phyloP scores from a whole-genome alignment of 108 stramenopile genomes.

The Epithemia pelagica region DNA sequence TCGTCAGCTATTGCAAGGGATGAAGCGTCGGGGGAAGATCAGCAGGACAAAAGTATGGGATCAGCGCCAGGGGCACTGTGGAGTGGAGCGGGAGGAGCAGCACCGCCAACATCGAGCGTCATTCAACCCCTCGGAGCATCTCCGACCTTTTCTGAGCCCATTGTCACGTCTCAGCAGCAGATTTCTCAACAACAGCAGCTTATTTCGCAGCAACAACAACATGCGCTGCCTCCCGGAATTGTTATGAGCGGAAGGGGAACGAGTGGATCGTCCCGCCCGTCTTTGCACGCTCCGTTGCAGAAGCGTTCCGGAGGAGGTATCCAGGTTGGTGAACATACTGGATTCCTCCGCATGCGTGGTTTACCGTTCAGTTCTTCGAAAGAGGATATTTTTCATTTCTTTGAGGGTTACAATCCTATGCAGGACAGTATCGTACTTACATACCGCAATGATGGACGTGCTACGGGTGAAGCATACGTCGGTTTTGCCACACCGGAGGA shows the following conservation, averaged over 20 bases:
- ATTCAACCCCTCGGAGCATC: neutral
- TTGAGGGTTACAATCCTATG: conserved; percentile 71
- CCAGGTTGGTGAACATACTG: conserved; percentile 87
- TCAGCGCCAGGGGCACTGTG: neutral
- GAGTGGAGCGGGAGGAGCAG: neutral
- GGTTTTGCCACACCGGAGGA: conserved; percentile 77
- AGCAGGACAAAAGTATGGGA: neutral
- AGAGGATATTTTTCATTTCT: conserved; percentile 86
- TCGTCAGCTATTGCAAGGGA: neutral
- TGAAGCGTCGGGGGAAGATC: neutral
- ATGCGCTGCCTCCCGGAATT: conserved; percentile 15
- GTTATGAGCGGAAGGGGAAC: conserved; percentile 9
- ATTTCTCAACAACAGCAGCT: neutral
- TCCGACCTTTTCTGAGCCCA: neutral
- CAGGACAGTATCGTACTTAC: conserved; percentile 81
- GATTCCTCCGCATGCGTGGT: conserved; percentile 87
- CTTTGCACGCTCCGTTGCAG: conserved; percentile 11
- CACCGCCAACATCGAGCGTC: neutral
- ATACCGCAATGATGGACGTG: conserved; percentile 86
- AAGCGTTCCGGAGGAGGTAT: conserved; percentile 74
- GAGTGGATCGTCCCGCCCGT: neutral
- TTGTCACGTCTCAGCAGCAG: neutral
- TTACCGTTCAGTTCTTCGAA: conserved; percentile 86
- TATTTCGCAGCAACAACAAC: neutral
- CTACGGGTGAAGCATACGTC: conserved; percentile 92